phyloP scores from a whole-genome alignment of 495 filamentous ascomycete genomes.

The Podospora tetraspora region DNA sequence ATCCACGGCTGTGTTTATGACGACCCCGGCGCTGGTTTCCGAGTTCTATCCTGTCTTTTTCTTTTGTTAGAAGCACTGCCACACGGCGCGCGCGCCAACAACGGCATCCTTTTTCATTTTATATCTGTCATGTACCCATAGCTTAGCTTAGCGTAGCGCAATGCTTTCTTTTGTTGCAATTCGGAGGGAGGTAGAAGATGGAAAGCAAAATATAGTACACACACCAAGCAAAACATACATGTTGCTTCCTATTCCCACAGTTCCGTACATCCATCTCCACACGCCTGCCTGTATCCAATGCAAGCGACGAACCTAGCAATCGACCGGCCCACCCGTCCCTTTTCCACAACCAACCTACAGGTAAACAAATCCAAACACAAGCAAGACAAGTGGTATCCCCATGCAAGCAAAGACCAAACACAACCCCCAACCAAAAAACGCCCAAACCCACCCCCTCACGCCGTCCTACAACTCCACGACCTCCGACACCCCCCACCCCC shows the following conservation, averaged over 20 bases:
- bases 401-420: not conserved
- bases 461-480: not conserved
- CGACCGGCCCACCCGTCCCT: not conserved
- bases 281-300: not conserved
- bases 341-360: not conserved
- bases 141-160: not conserved
- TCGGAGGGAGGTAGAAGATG: not conserved
- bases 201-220: not conserved
- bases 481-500: not conserved
- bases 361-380: not conserved
- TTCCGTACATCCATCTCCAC: not conserved
- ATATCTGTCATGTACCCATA: not conserved
- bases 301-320: not conserved
- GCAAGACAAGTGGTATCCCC: not conserved
- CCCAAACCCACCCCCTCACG: not conserved
- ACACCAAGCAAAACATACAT: not conserved
- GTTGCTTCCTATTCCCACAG: not conserved
- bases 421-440: not conserved
- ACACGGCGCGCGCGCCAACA: not conserved
- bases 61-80: not conserved
- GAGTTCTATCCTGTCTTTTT: conserved; percentile 1
- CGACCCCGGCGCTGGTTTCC: not conserved
- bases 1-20: not conserved
- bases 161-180: not conserved
- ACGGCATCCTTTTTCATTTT: not conserved